Conservation (phyloP, 192 early-diverging fungal species). For the Phlyctochytrium planicorne region DNA sequence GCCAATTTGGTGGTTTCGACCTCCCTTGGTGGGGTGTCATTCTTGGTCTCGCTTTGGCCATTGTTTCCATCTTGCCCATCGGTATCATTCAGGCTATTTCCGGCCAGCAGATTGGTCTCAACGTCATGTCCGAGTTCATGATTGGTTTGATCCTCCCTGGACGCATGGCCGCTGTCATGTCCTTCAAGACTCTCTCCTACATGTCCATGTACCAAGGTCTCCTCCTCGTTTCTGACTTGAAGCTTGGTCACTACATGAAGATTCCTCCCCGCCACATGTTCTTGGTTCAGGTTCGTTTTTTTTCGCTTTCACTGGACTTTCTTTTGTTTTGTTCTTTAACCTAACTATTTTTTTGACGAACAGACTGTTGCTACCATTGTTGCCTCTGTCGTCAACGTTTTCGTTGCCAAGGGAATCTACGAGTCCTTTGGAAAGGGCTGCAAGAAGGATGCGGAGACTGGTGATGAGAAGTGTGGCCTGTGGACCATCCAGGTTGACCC, state of each 20-base stretch:
- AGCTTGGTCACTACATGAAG: conserved; percentile 78
- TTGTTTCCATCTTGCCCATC: conserved; percentile 44
- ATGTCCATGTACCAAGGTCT: conserved; percentile 77
- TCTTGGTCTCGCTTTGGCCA: conserved; percentile 22
- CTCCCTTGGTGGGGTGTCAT: conserved; percentile 73
- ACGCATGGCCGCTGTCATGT: conserved; percentile 75
- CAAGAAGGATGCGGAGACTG: neutral
- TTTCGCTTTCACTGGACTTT: too few species aligned
- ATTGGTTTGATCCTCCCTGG: conserved; percentile 80
- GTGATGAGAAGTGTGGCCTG: conserved; percentile 1
- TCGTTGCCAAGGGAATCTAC: conserved; percentile 20
- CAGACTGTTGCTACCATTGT: conserved; percentile 61
- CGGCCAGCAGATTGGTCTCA: conserved; percentile 75
- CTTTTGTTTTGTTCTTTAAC: conserved; percentile 61
- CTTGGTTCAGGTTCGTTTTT: conserved; percentile 55
- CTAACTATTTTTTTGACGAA: conserved; percentile 59
- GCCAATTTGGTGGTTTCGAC: conserved; percentile 44
- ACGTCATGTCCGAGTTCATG: conserved; percentile 83
- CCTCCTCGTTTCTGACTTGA: conserved; percentile 68
- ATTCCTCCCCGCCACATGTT: conserved; percentile 65
- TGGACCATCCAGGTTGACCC: conserved; percentile 7
- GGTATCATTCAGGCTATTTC: conserved; percentile 80
- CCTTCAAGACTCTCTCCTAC: conserved; percentile 84
- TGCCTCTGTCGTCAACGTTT: conserved; percentile 49
- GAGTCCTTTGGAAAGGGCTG: conserved; percentile 6